Base-by-base conservation (phyloP, 179 eudicot genomes). In the Actinidia chinensis region DNA sequence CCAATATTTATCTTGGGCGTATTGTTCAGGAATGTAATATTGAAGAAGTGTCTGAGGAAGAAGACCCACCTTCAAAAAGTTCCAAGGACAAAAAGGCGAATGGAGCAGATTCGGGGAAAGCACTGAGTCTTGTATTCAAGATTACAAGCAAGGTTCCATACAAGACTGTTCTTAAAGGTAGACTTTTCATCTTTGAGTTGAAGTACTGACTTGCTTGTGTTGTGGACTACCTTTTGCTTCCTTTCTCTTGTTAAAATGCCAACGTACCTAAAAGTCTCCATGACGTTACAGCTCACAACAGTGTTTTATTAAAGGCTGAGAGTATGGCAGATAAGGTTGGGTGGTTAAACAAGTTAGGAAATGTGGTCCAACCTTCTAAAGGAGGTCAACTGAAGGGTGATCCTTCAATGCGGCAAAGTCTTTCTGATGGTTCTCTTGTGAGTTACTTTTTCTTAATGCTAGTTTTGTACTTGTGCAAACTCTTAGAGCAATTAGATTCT, bases 141-240 rank as follows among this genome's bases (percentile, higher is more conserved):
- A 82, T 96, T 84, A 92, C 95, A 12, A 89, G 90, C 89, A 91
- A 90, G 89, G 97, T 96, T 83, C 97, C 90, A 8, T 96, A 96
- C 82, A 96, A 96, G 86, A 94, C 98, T 69, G 99, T 96, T 79
- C 87, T 96, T 14, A 96, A 96, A 91, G 99, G 99, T 94, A 79
- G 11, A 17, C 18, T 67, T 36, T 36, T 20, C 8, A 52, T 48
- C 52, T 70, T 55, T 11, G 14, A 25, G 48, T 46, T 74, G 25
- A 51, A 40, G 42, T 42, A 50, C 5, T 75, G 22, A 23, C 20
- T 68, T 54, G 8, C 40, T 28, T 28, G 33, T 28, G 33, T 59
- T 48, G 25, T 79, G 74, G 11, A 59, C 52, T 40, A 56, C 58
- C 55, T 55, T 71, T 75, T 71, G 59, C 22, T 61, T 36, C 58